phyloP scores from a whole-genome alignment of 805 yeast species.

The Ascoidea asiatica region DNA sequence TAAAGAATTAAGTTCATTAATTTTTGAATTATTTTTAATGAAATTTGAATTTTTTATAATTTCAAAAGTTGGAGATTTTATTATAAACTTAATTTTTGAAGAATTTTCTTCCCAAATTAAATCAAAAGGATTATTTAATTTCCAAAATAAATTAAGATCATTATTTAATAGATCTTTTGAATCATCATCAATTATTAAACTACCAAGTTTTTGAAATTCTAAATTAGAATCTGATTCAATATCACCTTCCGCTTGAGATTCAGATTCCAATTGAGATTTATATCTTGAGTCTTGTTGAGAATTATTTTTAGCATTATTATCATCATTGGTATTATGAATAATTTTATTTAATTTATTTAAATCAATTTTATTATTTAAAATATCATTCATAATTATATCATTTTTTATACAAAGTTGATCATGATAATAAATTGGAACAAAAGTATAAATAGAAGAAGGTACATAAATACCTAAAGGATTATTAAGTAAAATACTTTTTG shows the following conservation, averaged over 20 bases:
- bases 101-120: neutral
- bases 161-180: neutral
- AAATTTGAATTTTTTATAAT: neutral
- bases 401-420: neutral
- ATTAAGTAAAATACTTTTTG: neutral
- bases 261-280: too few species aligned
- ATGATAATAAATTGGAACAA: neutral
- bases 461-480: neutral
- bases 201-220: neutral
- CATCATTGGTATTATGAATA: neutral
- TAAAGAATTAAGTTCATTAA: too few species aligned
- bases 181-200: neutral
- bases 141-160: neutral
- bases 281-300: too few species aligned
- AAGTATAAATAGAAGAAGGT: neutral
- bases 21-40: too few species aligned
- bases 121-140: neutral
- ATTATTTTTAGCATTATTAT: neutral
- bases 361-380: too few species aligned
- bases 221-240: too few species aligned
- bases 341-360: too few species aligned
- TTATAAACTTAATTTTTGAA: too few species aligned
- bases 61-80: neutral
- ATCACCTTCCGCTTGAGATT: too few species aligned
- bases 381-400: too few species aligned